Percentiles rank a stretch among this genome's conserved stretches.
Conservation (phyloP, 2,329 filamentous ascomycete species). For the Diplodia sapinea region DNA sequence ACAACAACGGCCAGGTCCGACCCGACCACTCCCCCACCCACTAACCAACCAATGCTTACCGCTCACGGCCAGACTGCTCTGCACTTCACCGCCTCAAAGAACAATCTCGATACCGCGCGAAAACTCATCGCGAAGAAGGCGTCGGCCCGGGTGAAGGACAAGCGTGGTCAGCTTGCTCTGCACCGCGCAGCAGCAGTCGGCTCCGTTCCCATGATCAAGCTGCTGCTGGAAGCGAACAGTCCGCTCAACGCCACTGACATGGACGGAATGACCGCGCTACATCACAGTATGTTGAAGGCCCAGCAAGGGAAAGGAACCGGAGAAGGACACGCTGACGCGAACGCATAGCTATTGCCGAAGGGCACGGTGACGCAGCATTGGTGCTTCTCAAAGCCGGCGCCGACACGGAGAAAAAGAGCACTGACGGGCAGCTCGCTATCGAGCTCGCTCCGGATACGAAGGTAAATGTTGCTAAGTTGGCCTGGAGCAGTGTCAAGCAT, state of each 20-base stretch:
- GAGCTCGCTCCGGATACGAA: conserved; percentile 86
- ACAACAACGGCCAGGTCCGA: conserved; percentile 67
- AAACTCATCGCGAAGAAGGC: conserved; percentile 78
- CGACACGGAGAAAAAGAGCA: conserved; percentile 77
- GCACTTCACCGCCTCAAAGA: conserved; percentile 91
- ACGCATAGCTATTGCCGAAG: conserved; percentile 69
- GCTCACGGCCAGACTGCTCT: conserved; percentile 71
- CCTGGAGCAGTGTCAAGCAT: too few species aligned
- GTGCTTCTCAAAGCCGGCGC: conserved; percentile 83
- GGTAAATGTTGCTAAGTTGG: conserved; percentile 54
- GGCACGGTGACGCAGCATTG: conserved; percentile 79
- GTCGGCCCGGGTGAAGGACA: conserved; percentile 80
- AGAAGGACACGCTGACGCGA: background rate
- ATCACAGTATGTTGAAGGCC: conserved; percentile 62
- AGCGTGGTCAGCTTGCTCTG: conserved; percentile 84
- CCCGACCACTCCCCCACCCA: conserved; percentile 45
- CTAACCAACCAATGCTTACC: conserved; percentile 18
- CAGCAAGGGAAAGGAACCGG: too few species aligned
- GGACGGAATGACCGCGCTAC: conserved; percentile 84
- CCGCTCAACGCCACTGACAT: conserved; percentile 83
- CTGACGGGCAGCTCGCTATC: conserved; percentile 72
- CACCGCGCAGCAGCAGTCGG: conserved; percentile 92
- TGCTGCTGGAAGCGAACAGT: conserved; percentile 77
- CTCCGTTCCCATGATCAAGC: conserved; percentile 81
- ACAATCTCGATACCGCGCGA: conserved; percentile 79